These are phyloP conservation scores for Xylariaceae sp. DNA, from an alignment of 2,329 filamentous ascomycete genomes.

Conservation along the genomic window DNA sequence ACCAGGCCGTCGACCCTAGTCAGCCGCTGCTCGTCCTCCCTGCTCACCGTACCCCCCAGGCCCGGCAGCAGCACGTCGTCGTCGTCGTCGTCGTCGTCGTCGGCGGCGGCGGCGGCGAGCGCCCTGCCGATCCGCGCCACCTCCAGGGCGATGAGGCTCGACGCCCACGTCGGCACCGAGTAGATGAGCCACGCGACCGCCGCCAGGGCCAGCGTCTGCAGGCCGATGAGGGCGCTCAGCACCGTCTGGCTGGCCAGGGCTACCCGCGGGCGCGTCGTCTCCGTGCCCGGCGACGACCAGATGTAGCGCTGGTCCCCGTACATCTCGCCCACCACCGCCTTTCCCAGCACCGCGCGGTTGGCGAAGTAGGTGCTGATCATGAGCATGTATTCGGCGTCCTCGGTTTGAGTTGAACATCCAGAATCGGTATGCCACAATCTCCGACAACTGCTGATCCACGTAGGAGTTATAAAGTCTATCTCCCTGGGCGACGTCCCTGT, in stretches of 20 bases:
- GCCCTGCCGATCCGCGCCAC: conserved; percentile 6
- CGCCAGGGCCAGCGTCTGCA: conserved; percentile 3
- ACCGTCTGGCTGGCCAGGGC: conserved; percentile 4
- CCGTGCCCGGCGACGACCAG: conserved; percentile 6
- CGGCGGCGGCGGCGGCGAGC: no score
- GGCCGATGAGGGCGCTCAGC: conserved; percentile 4
- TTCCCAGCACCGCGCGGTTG: conserved; percentile 6
- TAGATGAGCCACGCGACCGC: conserved; percentile 5
- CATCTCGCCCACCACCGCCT: conserved; percentile 1
- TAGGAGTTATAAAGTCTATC: no score
- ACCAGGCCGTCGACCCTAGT: background rate
- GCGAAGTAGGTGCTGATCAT: conserved; percentile 11
- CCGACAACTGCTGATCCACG: no score
- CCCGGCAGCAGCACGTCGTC: conserved; percentile 6
- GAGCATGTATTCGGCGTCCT: conserved; percentile 7
- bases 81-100: no score
- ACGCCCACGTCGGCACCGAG: conserved; percentile 8
- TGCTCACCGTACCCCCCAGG: background rate
- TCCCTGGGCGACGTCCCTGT: background rate
- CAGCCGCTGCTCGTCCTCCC: background rate
- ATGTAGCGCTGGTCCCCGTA: conserved; percentile 3
- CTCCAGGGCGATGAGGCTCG: conserved; percentile 4
- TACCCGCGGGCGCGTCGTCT: conserved; percentile 5
- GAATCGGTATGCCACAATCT: conserved; percentile 2
- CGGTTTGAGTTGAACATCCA: conserved; percentile 4